A percentile compares a stretch with the other conserved stretches of the same genome.
Evolutionary conservation across 2,329 filamentous ascomycete genomes (phyloP).

Genomic region (Cucurbitaria berberidis): DNA sequence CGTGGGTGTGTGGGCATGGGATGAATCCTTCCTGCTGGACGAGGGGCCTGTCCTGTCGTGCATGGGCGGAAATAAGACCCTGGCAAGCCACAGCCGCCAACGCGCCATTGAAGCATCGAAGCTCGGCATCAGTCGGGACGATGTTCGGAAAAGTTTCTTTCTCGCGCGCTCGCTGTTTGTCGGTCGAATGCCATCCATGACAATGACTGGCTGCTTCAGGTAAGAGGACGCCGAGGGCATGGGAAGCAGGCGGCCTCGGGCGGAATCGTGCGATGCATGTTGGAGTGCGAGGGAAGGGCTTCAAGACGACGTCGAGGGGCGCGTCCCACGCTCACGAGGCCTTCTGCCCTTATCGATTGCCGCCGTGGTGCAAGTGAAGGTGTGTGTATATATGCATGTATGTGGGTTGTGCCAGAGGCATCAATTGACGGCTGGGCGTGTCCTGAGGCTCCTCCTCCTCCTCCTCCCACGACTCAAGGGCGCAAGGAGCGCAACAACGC

Average conservation of each 20-base stretch:
- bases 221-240: slow-evolving; percentile 3
- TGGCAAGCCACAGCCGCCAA: slow-evolving; percentile 30
- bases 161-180: slow-evolving; percentile 11
- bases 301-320: too few species aligned
- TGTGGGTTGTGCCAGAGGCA: slow-evolving; percentile 14
- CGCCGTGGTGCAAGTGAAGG: too few species aligned
- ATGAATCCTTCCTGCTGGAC: background rate
- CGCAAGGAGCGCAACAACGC: slow-evolving; percentile 20
- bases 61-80: slow-evolving; percentile 30
- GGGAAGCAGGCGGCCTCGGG: slow-evolving; percentile 12
- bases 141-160: slow-evolving; percentile 31
- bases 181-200: too few species aligned
- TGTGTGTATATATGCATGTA: slow-evolving; percentile 14
- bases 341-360: slow-evolving; percentile 29
- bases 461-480: slow-evolving; percentile 25
- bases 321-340: slow-evolving; percentile 22
- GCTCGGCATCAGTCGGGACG: slow-evolving; percentile 25
- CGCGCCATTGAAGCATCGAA: slow-evolving; percentile 9
- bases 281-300: too few species aligned
- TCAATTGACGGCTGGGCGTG: slow-evolving; percentile 8
- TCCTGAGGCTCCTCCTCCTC: too few species aligned
- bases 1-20: too few species aligned
- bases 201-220: slow-evolving; percentile 16
- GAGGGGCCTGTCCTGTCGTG: slow-evolving; percentile 20
- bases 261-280: too few species aligned